Base-by-base conservation (phyloP, 2,329 filamentous ascomycete genomes). In the Claviceps paspali region DNA sequence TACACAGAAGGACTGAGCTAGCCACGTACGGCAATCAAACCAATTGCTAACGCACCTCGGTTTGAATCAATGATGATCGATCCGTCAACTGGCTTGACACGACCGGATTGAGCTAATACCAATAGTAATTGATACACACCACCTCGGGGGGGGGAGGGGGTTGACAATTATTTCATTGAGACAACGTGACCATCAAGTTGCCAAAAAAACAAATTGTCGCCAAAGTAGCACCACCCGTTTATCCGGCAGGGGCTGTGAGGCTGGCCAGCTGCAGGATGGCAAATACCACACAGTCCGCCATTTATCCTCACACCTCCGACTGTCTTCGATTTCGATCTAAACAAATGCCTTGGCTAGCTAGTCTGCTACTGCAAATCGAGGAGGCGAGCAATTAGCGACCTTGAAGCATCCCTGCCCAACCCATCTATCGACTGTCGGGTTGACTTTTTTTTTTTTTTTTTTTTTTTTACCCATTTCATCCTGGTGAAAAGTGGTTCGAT, bases 221-320 rank as follows among this genome's bases (percentile, higher is more conserved):
- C 17, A 30, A 36, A 36, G 30, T 17, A 33, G 29, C 22, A 33
- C 23, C 11, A 17, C 14, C 28, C 21, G 29, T 38, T 33, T 38
- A 38, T 27, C 36, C 29, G 36, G 29, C 36, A 32, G 29, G 22
- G 29, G 31, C 24, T 19, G 31, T 15, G 1, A 10, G 12, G 23
- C 11, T 17, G 23, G 15, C 14, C 7, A 8, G 11, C 17, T 35
- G 18, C 33, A 27, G 26, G 12, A 29, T 27, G 24, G 18, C 18
- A 24, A 19, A 28, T 19, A 11, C 33, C 24, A 14, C 17, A 18
- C n/a, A 35, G 12, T 14, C 24, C 24, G 24, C 24, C 33, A 19
- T 35, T 27, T 27, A 18, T 5, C 33, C 33, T 34, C 23, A 7
- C 15, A 21, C 17, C 19, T n/a, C 17, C 14, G 7, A 18, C 18